These are phyloP conservation scores for Colletotrichum sublineola DNA, from an alignment of 2,329 filamentous ascomycete species.

Conservation along the genomic window DNA sequence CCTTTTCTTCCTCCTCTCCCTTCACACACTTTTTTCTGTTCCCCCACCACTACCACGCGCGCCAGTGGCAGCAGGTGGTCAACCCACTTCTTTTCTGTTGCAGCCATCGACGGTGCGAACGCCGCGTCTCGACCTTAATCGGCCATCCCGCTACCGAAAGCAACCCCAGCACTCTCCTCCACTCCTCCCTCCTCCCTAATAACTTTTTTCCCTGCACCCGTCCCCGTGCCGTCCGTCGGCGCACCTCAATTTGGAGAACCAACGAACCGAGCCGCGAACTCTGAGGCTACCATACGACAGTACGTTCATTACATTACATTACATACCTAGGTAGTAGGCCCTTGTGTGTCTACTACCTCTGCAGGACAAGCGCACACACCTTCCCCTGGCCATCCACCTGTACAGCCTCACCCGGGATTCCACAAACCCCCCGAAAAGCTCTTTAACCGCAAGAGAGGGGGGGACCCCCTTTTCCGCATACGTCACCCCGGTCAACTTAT, in stretches of 20 bases:
- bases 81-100: constrained; percentile 16
- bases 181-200: constrained; percentile 32
- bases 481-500: constrained; percentile 34
- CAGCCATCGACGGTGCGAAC: constrained; percentile 4
- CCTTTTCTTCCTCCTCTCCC: not conserved
- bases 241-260: constrained; percentile 6
- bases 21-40: not conserved
- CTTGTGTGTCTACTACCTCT: constrained; percentile 4
- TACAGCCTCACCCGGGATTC: constrained; percentile 33
- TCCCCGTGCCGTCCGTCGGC: constrained; percentile 30
- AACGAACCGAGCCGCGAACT: constrained; percentile 12
- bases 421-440: constrained; percentile 18
- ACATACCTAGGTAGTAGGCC: not conserved
- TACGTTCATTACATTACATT: no score
- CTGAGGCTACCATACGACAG: not conserved
- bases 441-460: constrained; percentile 25
- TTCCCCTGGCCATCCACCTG: constrained; percentile 14
- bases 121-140: not conserved
- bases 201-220: constrained; percentile 24
- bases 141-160: not conserved
- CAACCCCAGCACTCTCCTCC: constrained; percentile 37
- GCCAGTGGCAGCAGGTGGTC: constrained; percentile 35
- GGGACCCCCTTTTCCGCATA: constrained; percentile 39
- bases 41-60: not conserved
- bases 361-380: constrained; percentile 6